Conservation (phyloP, 495 filamentous ascomycete species). For the Evernia prunastri region DNA sequence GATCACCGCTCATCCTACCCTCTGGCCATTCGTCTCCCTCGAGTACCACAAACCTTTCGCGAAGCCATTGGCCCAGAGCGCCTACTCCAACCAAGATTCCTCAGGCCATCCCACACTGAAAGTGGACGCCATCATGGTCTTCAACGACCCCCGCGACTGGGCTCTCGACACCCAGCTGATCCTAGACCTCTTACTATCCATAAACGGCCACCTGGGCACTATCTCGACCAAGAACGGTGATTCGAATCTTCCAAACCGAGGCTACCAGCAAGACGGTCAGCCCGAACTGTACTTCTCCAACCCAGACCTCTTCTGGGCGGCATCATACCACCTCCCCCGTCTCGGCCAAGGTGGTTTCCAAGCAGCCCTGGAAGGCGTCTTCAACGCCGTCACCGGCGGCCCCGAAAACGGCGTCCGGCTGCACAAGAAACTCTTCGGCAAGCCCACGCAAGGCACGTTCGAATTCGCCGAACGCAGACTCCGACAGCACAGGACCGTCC, state of each 20-base stretch:
- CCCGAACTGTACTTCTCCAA: conserved; percentile 82
- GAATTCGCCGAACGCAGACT: conserved; percentile 74
- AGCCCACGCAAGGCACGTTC: conserved; percentile 72
- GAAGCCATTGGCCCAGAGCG: conserved; percentile 42
- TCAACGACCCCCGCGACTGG: conserved; percentile 92
- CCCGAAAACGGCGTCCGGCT: conserved; percentile 49
- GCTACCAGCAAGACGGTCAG: conserved; percentile 72
- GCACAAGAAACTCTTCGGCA: conserved; percentile 67
- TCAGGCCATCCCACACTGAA: conserved; percentile 45
- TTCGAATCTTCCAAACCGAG: conserved; percentile 55
- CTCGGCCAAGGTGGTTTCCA: conserved; percentile 92
- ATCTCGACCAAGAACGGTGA: conserved; percentile 54
- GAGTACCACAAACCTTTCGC: conserved; percentile 56
- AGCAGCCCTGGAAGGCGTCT: conserved; percentile 70
- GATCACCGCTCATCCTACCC: conserved; percentile 57
- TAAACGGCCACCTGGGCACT: conserved; percentile 68
- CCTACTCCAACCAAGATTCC: conserved; percentile 25
- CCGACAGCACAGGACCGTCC: conserved; percentile 44
- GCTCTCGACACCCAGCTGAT: conserved; percentile 79
- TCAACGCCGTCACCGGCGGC: conserved; percentile 64
- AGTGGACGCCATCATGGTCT: conserved; percentile 81
- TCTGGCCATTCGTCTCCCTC: conserved; percentile 74
- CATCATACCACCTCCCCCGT: conserved; percentile 73
- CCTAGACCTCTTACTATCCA: conserved; percentile 71
- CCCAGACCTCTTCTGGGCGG: conserved; percentile 83